A percentile compares a stretch with the other conserved stretches of the same genome.
Evolutionary conservation across 805 yeast species (phyloP).

Genomic region (Starmerella bacillaris): DNA sequence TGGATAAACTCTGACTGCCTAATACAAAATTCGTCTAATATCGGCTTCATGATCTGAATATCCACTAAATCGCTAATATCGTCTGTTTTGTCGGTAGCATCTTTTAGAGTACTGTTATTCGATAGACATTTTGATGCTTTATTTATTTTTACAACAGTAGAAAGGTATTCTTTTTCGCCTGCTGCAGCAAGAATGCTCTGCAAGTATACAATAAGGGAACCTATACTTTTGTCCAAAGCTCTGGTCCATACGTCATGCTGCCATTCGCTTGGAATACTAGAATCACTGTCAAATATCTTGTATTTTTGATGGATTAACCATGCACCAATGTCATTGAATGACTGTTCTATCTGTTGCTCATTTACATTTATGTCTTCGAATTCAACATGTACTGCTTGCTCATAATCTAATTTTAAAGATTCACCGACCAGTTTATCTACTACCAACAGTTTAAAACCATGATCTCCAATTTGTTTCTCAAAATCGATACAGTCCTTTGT

Average conservation of each 20-base stretch:
- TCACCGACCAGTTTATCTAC: neutral
- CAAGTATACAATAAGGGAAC: slow-evolving; percentile 2
- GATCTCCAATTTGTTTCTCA: neutral
- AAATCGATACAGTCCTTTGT: neutral
- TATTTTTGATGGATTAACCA: neutral
- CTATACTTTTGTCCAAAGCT: slow-evolving; percentile 1
- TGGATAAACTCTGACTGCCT: slow-evolving; percentile 15
- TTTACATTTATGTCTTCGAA: no score
- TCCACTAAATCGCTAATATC: slow-evolving; percentile 2
- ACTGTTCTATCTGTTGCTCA: neutral
- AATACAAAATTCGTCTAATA: slow-evolving; percentile 11
- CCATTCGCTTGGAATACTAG: neutral
- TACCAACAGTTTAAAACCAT: neutral
- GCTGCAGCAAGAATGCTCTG: slow-evolving; percentile 3
- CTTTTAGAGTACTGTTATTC: slow-evolving; percentile 2
- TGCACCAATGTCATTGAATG: neutral
- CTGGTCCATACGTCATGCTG: slow-evolving; percentile 1
- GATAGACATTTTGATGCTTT: slow-evolving; percentile 2
- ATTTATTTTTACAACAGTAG: slow-evolving; percentile 5
- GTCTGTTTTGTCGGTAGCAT: slow-evolving; percentile 1
- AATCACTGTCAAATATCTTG: neutral
- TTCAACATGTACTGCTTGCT: no score
- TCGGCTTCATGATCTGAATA: slow-evolving; percentile 3
- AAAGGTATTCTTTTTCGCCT: slow-evolving; percentile 8
- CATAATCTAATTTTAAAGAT: no score